These are phyloP conservation scores for Rhizopogon hawkerae DNA, from an alignment of 1,284 basidiomycete species.

Conservation along the genomic window DNA sequence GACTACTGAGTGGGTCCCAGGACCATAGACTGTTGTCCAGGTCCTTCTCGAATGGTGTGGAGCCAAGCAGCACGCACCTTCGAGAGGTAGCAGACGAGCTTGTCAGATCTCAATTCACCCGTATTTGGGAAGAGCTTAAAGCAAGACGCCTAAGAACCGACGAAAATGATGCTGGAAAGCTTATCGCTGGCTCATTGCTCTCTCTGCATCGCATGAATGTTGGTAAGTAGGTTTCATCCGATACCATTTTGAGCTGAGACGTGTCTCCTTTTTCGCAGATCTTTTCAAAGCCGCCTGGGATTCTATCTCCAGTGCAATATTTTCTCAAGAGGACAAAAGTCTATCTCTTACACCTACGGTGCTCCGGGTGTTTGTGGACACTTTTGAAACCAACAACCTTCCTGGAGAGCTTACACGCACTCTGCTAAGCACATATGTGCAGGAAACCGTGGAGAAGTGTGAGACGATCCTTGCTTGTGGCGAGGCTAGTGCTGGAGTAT, in stretches of 20 bases:
- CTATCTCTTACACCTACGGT: background rate
- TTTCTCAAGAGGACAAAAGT: background rate
- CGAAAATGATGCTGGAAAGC: constrained; percentile 33
- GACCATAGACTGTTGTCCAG: background rate
- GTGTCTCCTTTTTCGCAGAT: constrained; percentile 17
- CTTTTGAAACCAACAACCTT: constrained; percentile 27
- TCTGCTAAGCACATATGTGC: constrained; percentile 23
- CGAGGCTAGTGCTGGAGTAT: background rate
- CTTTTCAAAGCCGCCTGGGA: constrained; percentile 43
- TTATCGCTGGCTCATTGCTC: constrained; percentile 38
- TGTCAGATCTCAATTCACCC: constrained; percentile 38
- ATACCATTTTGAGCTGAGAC: background rate
- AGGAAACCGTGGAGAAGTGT: constrained; percentile 23
- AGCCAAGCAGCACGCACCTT: too few relatives aligned
- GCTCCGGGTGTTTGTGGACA: background rate
- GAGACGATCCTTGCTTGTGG: constrained; percentile 13
- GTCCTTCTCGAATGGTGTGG: background rate
- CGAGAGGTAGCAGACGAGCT: constrained; percentile 16
- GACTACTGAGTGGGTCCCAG: constrained; percentile 23
- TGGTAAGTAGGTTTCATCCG: constrained; percentile 30
- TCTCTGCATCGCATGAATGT: constrained; percentile 18
- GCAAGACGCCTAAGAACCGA: constrained; percentile 39
- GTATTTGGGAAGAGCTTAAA: constrained; percentile 43
- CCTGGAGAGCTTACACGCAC: constrained; percentile 29
- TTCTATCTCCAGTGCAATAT: constrained; percentile 22